A percentile compares a stretch with the other conserved stretches of the same genome.
These are phyloP conservation scores for Cornus controversa DNA, from an alignment of 148 eudicot genomes.

Conservation along the genomic window DNA sequence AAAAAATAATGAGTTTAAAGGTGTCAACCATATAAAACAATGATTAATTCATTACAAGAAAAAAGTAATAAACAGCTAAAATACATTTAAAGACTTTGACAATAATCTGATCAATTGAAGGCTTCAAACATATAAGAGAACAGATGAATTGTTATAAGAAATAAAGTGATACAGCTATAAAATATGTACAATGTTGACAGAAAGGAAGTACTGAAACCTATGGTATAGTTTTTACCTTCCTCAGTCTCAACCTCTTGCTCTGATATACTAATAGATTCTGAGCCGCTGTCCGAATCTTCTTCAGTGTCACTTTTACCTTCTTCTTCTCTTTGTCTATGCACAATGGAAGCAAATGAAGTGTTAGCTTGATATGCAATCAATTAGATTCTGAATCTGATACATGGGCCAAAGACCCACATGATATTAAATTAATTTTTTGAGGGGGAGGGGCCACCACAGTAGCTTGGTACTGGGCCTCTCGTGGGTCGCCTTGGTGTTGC, in stretches of 20 bases:
- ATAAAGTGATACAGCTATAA: neutral
- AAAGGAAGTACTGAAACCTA: neutral
- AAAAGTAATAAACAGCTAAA: no score
- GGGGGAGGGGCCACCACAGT: no score
- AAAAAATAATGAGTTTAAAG: no score
- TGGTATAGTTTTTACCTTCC: constrained; percentile 20
- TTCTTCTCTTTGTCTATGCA: constrained; percentile 44
- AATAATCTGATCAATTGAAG: neutral
- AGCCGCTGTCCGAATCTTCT: constrained; percentile 36
- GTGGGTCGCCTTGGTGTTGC: no score
- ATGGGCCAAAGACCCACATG: no score
- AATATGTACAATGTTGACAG: neutral
- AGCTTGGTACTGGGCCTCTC: no score
- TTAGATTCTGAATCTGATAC: neutral
- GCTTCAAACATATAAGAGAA: neutral
- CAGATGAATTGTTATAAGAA: neutral
- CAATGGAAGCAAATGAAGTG: neutral
- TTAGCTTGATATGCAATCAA: constrained; percentile 3
- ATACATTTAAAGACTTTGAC: no score
- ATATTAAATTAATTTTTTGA: no score
- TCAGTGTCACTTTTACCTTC: constrained; percentile 38
- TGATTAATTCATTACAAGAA: no score
- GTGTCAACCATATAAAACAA: no score
- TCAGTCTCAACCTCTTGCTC: constrained; percentile 36
- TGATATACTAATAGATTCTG: constrained; percentile 24